Evolutionary conservation across 2,329 filamentous ascomycete species (phyloP).

Genomic region (Aspergillus ibericus): DNA sequence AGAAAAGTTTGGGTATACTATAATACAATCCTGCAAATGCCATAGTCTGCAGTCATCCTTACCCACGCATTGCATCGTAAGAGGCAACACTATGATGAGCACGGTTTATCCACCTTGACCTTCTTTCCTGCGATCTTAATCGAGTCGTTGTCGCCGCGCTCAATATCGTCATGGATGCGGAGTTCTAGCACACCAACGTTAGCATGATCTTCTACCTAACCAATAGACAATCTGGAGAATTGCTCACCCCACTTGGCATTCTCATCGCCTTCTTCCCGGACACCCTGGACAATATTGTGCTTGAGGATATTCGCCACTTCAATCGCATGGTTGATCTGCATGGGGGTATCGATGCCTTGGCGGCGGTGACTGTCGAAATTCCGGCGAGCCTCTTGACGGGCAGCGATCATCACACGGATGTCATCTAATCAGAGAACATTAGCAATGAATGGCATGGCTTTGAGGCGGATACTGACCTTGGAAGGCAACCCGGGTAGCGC

Average conservation of each 20-base stretch:
- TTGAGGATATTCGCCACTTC: constrained; percentile 78
- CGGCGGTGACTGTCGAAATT: constrained; percentile 69
- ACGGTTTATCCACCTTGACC: constrained; percentile 45
- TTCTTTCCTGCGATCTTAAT: constrained; percentile 62
- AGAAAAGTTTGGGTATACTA: constrained; percentile 40
- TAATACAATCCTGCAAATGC: constrained; percentile 32
- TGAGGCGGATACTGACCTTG: constrained; percentile 56
- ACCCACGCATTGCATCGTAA: background rate
- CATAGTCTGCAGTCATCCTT: constrained; percentile 12
- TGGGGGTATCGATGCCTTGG: constrained; percentile 59
- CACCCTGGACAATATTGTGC: constrained; percentile 86
- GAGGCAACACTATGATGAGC: constrained; percentile 32
- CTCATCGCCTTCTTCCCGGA: constrained; percentile 39
- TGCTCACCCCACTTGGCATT: constrained; percentile 38
- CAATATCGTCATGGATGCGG: constrained; percentile 85
- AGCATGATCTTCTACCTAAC: constrained; percentile 1
- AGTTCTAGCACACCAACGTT: constrained; percentile 58
- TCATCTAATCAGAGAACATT: constrained; percentile 60
- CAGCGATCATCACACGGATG: constrained; percentile 64
- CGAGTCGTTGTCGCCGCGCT: constrained; percentile 89
- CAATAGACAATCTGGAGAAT: no score
- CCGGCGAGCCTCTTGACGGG: constrained; percentile 69
- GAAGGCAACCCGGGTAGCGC: constrained; percentile 80
- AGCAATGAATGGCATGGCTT: constrained; percentile 3
- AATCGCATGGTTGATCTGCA: constrained; percentile 74